phyloP scores from a whole-genome alignment of 352 stramenopile species.

The Pythium aquatile region DNA sequence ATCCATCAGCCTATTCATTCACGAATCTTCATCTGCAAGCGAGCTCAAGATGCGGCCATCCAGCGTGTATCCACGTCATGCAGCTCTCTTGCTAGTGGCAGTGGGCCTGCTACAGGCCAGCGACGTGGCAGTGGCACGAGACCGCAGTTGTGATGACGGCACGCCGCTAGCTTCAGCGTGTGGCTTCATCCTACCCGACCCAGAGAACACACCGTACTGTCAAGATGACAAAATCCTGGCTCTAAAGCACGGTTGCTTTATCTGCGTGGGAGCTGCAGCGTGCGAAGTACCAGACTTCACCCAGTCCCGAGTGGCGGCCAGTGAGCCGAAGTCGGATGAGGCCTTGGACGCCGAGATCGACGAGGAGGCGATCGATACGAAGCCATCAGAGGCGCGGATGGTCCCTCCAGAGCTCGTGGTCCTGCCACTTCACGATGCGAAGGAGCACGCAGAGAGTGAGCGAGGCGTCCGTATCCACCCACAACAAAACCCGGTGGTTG shows the following conservation, averaged over 20 bases:
- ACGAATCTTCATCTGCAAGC: slow-evolving; percentile 5
- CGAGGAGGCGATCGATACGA: background rate
- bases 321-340: background rate
- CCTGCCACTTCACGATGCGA: background rate
- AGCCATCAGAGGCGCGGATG: background rate
- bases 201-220: slow-evolving; percentile 29
- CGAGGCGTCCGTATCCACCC: slow-evolving; percentile 4
- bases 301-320: background rate
- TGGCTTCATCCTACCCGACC: slow-evolving; percentile 15
- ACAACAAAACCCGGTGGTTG: background rate
- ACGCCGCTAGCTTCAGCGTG: slow-evolving; percentile 9
- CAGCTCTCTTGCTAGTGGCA: background rate
- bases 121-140: slow-evolving; percentile 1
- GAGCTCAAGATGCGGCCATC: slow-evolving; percentile 4
- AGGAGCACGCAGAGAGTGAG: slow-evolving; percentile 8
- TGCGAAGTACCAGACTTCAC: slow-evolving; percentile 19
- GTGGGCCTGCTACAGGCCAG: background rate
- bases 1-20: slow-evolving; percentile 5
- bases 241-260: slow-evolving; percentile 45
- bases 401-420: slow-evolving; percentile 4
- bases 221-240: slow-evolving; percentile 33
- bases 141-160: slow-evolving; percentile 41
- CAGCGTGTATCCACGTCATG: background rate
- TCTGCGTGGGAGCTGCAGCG: slow-evolving; percentile 38
- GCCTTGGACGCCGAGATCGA: background rate